phyloP scores from a whole-genome alignment of 2,329 filamentous ascomycete genomes.

The Fusarium tuaranense region DNA sequence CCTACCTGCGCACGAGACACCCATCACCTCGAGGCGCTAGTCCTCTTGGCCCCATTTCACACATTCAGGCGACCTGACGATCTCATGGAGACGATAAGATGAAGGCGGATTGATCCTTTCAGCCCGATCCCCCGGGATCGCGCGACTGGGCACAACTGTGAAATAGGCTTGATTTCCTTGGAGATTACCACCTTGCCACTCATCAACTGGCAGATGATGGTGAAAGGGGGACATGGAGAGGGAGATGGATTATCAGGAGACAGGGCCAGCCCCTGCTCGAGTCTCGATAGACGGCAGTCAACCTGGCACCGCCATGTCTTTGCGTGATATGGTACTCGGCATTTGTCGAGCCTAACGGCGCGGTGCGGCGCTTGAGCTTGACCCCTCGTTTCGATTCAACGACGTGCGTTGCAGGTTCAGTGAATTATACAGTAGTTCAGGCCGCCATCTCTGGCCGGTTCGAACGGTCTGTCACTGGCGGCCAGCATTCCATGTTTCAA shows the following conservation, averaged over 20 bases:
- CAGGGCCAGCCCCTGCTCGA: slow-evolving; percentile 1
- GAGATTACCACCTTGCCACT: background rate
- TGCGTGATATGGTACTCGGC: slow-evolving; percentile 12
- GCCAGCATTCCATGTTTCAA: slow-evolving; percentile 9
- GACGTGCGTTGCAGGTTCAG: background rate
- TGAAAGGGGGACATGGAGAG: background rate
- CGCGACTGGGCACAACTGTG: slow-evolving; percentile 9
- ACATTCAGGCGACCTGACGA: slow-evolving; percentile 22
- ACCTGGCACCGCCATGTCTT: slow-evolving; percentile 6
- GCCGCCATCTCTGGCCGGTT: slow-evolving; percentile 3
- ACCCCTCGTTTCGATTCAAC: background rate
- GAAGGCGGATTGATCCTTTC: slow-evolving; percentile 24
- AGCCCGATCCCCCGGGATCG: slow-evolving; percentile 18
- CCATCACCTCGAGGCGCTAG: slow-evolving; percentile 32
- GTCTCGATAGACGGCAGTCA: slow-evolving; percentile 16
- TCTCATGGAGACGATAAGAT: slow-evolving; percentile 32
- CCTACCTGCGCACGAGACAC: slow-evolving; percentile 34
- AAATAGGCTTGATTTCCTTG: slow-evolving; percentile 6
- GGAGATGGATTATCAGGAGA: background rate
- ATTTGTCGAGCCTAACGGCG: slow-evolving; percentile 5
- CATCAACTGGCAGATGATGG: slow-evolving; percentile 1
- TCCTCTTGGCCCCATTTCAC: slow-evolving; percentile 30
- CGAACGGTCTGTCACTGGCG: slow-evolving; percentile 4
- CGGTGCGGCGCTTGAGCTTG: background rate
- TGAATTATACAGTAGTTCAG: background rate